A percentile compares a stretch with the other conserved stretches of the same genome.
These are phyloP conservation scores for Avena atlantica DNA, from an alignment of 176 grass and related monocot genomes.

Conservation along the genomic window DNA sequence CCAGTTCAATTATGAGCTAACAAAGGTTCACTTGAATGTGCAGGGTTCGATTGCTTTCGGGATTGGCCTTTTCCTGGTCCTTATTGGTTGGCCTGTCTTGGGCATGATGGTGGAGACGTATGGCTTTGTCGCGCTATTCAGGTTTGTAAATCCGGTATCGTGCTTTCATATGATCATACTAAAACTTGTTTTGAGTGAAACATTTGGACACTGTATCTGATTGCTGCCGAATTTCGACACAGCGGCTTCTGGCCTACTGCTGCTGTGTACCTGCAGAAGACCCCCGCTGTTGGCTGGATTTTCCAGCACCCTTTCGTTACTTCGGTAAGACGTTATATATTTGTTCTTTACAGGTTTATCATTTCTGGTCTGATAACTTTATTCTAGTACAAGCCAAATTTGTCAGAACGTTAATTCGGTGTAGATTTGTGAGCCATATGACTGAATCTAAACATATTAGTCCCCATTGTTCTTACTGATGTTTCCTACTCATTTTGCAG, in stretches of 20 bases:
- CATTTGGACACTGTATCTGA: conserved; percentile 13
- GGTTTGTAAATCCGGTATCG: conserved; percentile 44
- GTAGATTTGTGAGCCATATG: not conserved
- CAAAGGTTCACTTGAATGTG: not conserved
- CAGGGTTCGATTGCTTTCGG: conserved; percentile 87
- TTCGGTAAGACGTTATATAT: conserved; percentile 51
- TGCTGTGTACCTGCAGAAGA: conserved; percentile 80
- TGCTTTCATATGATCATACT: not conserved
- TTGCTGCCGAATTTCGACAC: conserved; percentile 42
- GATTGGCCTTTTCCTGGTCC: conserved; percentile 70
- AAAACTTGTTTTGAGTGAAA: not conserved
- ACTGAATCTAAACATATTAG: not conserved
- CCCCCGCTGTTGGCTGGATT: conserved; percentile 72
- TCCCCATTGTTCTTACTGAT: not conserved
- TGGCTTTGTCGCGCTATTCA: conserved; percentile 81
- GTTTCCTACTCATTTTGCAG: conserved; percentile 35
- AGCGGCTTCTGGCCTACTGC: conserved; percentile 87
- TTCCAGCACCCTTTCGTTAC: conserved; percentile 83
- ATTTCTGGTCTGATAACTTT: not conserved
- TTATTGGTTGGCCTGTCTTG: conserved; percentile 72
- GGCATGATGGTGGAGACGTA: conserved; percentile 80
- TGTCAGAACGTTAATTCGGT: not conserved
- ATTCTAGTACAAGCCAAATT: not conserved
- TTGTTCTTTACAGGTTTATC: not conserved
- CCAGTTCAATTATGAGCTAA: not conserved